Evolutionary conservation across 2,329 filamentous ascomycete genomes (phyloP).

Genomic region (Rhynchosporium agropyri): DNA sequence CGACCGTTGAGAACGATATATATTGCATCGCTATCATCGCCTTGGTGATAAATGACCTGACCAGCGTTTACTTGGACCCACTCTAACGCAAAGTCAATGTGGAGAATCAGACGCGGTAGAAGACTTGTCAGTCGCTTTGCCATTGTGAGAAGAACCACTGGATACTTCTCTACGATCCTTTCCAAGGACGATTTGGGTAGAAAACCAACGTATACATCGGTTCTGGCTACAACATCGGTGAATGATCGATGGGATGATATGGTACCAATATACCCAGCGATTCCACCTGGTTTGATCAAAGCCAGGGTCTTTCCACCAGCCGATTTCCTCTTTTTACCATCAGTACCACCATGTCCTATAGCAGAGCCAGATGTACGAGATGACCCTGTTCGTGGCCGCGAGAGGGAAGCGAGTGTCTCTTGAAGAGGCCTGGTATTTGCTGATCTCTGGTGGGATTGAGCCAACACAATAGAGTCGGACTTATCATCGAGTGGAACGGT

Average conservation of each 20-base stretch:
- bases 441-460: conserved; percentile 33
- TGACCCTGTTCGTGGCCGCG: conserved; percentile 49
- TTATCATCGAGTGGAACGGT: conserved; percentile 69
- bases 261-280: conserved; percentile 92
- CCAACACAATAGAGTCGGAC: conserved; percentile 38
- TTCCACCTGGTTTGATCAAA: conserved; percentile 88
- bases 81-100: conserved; percentile 97
- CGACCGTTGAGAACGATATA: conserved; percentile 97
- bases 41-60: conserved; percentile 90
- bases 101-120: conserved; percentile 83
- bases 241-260: conserved; percentile 95
- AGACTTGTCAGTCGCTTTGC: conserved; percentile 91
- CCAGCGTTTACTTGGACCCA: conserved; percentile 97
- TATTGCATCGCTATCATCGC: conserved; percentile 95
- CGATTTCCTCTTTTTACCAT: conserved; percentile 47
- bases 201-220: conserved; percentile 97
- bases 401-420: conserved; percentile 49
- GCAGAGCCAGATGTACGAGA: conserved; percentile 38
- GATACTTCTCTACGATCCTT: conserved; percentile 88
- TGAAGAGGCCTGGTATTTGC: conserved; percentile 33
- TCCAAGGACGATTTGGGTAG: conserved; percentile 83
- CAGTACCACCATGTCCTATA: conserved; percentile 34
- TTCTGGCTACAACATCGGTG: conserved; percentile 95
- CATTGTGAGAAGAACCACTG: conserved; percentile 91
- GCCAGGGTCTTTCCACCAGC: conserved; percentile 73